Evolutionary conservation across 1,284 basidiomycete species (phyloP).

Genomic region (Malassezia pachydermatis): DNA sequence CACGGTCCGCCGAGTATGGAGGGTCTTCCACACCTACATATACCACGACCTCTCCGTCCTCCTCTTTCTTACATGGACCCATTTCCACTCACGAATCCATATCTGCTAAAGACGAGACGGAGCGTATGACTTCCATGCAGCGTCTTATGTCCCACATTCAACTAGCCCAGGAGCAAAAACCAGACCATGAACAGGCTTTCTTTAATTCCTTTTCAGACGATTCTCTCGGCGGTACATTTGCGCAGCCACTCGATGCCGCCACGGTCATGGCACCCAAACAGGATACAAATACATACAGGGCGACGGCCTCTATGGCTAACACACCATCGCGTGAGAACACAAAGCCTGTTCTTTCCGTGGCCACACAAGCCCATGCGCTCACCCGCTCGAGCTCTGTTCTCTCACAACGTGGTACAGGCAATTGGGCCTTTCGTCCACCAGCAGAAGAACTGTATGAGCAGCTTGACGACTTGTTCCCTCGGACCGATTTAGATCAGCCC

Average conservation of each 20-base stretch:
- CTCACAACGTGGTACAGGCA: too few relatives aligned
- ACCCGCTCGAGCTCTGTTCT: neutral
- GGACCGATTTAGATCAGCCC: conserved; percentile 89
- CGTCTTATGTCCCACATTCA: conserved; percentile 8
- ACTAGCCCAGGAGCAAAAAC: conserved; percentile 3
- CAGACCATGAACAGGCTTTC: too few relatives aligned
- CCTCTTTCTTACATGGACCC: too few relatives aligned
- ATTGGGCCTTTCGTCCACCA: conserved; percentile 64
- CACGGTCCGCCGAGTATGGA: too few relatives aligned
- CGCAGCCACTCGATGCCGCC: conserved; percentile 15
- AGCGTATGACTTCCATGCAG: conserved; percentile 7
- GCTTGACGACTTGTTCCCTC: conserved; percentile 88
- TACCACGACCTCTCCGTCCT: too few relatives aligned
- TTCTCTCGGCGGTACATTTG: conserved; percentile 17
- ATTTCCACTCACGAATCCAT: too few relatives aligned
- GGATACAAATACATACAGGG: neutral
- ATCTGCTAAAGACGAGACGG: too few relatives aligned
- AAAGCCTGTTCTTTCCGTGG: conserved; percentile 33
- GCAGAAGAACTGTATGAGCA: conserved; percentile 89
- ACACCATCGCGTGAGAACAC: conserved; percentile 12
- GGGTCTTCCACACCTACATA: too few relatives aligned
- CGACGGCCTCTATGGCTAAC: neutral
- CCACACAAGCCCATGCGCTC: neutral
- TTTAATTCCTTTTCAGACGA: conserved; percentile 16
- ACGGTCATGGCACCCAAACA: conserved; percentile 5